phyloP scores from a whole-genome alignment of 23 red algal genomes.

The Gracilaria caudata region DNA sequence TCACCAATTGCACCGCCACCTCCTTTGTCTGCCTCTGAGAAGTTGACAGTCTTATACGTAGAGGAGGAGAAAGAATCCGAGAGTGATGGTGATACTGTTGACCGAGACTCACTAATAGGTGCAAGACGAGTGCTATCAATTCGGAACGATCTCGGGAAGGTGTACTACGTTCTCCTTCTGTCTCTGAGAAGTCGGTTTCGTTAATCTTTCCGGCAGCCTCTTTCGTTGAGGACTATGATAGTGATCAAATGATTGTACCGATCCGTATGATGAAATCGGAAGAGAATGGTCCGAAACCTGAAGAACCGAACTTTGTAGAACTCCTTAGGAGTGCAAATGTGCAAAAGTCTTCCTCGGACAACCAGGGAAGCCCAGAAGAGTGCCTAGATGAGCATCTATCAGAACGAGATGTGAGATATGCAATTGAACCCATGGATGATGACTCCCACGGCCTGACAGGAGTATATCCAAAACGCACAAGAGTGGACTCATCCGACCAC shows the following conservation, averaged over 20 bases:
- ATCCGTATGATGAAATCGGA: constrained; percentile 10
- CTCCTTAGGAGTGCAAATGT: not conserved
- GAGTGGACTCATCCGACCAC: constrained; percentile 73
- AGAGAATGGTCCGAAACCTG: not conserved
- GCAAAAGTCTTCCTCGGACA: not conserved
- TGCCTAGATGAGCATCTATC: not conserved
- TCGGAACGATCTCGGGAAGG: not conserved
- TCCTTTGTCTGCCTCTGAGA: not conserved
- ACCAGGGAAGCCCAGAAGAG: not conserved
- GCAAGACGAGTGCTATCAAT: constrained; percentile 2
- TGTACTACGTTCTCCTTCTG: not conserved
- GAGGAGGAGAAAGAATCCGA: not conserved
- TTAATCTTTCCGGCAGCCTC: not conserved
- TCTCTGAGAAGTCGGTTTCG: not conserved
- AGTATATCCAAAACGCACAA: constrained; percentile 72
- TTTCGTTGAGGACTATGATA: constrained; percentile 53
- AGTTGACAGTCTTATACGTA: not conserved
- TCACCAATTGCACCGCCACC: not conserved
- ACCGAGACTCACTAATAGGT: constrained; percentile 17
- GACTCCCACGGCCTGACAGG: constrained; percentile 54
- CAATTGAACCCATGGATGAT: constrained; percentile 10
- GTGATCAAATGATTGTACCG: constrained; percentile 34
- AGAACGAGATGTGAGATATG: not conserved
- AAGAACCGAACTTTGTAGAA: constrained; percentile 1
- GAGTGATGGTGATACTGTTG: not conserved